Conservation (phyloP, 305 asterid genomes). For the Solanum aculeatissimum region DNA sequence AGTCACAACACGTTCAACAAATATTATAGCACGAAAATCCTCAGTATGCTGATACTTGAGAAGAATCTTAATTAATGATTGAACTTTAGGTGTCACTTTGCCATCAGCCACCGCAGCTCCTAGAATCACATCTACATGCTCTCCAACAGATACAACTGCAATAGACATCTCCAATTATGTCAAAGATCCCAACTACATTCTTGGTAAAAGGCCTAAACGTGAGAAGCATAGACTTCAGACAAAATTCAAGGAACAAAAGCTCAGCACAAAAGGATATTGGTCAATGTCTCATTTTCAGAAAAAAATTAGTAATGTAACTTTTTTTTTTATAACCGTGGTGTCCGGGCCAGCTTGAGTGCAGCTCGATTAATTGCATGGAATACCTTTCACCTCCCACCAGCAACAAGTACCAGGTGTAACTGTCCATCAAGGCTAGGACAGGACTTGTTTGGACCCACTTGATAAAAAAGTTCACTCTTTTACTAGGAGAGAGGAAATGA, state of each 20-base stretch:
- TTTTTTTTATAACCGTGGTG: background rate
- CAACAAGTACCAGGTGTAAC: background rate
- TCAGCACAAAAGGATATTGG: background rate
- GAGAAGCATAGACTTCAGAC: background rate
- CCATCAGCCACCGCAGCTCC: conserved; percentile 99
- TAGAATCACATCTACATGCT: conserved; percentile 89
- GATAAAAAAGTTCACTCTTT: background rate
- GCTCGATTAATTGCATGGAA: background rate
- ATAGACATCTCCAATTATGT: conserved; percentile 5
- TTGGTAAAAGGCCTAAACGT: background rate
- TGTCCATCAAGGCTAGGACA: background rate
- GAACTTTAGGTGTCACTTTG: conserved; percentile 99
- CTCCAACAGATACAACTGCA: conserved; percentile 96
- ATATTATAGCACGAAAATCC: conserved; percentile 96
- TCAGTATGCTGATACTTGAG: conserved; percentile 83
- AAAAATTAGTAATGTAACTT: background rate
- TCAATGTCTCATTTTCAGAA: background rate
- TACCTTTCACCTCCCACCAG: background rate
- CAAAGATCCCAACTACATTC: background rate
- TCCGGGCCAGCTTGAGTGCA: background rate
- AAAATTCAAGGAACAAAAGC: background rate
- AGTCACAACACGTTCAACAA: conserved; percentile 96
- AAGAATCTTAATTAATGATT: conserved; percentile 86
- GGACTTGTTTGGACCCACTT: background rate
- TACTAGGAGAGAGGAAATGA: background rate